A percentile compares a stretch with the other conserved stretches of the same genome.
Evolutionary conservation across 441 rosid species (phyloP).

Genomic region (Pelargonium myrrhifolium): DNA sequence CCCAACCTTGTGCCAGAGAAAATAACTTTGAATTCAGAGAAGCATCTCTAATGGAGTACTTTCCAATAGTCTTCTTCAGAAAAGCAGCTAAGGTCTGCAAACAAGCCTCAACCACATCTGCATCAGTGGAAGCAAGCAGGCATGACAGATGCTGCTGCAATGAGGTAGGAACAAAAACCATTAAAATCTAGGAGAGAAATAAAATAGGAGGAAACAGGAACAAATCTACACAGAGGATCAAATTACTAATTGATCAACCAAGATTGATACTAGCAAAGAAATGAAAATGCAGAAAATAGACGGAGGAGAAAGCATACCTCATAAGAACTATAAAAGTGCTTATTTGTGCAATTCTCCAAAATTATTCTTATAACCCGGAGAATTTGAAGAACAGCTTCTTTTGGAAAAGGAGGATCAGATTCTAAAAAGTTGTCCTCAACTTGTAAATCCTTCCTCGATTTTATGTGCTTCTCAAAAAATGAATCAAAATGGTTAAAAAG

Average conservation of each 20-base stretch:
- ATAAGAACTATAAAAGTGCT: constrained; percentile 84
- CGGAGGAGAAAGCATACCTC: constrained; percentile 45
- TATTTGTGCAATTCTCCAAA: constrained; percentile 92
- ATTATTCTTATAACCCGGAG: constrained; percentile 85
- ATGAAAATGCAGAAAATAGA: not conserved
- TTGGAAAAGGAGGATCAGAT: constrained; percentile 72
- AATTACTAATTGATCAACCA: no score
- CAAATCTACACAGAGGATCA: no score
- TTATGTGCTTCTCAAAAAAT: constrained; percentile 81
- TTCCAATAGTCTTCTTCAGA: constrained; percentile 76
- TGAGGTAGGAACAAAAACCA: constrained; percentile 23
- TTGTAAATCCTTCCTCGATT: constrained; percentile 81
- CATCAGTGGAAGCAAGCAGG: constrained; percentile 91
- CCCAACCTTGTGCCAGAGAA: constrained; percentile 99
- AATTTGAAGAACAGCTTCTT: constrained; percentile 86
- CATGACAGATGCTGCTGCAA: constrained; percentile 94
- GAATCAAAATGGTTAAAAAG: constrained; percentile 92
- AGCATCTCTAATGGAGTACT: constrained; percentile 69
- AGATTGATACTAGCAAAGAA: no score
- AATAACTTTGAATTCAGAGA: constrained; percentile 72
- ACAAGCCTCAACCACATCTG: constrained; percentile 91
- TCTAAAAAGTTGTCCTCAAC: constrained; percentile 65
- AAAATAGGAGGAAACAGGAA: not conserved
- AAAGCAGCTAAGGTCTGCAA: constrained; percentile 84
- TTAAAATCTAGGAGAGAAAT: not conserved